A percentile compares a stretch with the other conserved stretches of the same genome.
phyloP scores from a whole-genome alignment of 73 alveolate genomes.

The Tetrahymena malaccensis region DNA sequence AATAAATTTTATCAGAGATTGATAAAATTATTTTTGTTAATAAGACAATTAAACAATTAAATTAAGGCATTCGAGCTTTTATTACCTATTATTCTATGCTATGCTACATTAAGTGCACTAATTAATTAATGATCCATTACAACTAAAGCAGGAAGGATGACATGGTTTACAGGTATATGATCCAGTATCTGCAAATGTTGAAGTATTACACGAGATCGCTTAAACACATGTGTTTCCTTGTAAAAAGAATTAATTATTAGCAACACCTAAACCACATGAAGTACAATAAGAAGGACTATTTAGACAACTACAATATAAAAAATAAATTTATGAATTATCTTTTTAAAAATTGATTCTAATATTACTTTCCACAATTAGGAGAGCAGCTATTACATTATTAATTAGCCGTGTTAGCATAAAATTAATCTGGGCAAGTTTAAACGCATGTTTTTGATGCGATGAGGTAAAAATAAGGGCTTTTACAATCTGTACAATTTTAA shows the following conservation, averaged over 20 bases:
- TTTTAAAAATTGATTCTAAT: neutral
- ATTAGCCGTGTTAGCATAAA: neutral
- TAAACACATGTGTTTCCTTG: neutral
- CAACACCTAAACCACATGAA: neutral
- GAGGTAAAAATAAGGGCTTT: neutral
- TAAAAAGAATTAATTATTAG: neutral
- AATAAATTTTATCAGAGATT: too few relatives aligned
- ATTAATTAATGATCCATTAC: neutral
- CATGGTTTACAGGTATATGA: neutral
- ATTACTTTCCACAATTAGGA: neutral
- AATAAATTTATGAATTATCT: neutral
- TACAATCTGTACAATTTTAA: neutral
- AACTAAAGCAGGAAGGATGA: neutral
- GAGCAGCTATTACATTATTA: neutral
- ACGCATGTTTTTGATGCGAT: neutral
- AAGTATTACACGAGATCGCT: neutral
- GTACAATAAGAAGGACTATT: neutral
- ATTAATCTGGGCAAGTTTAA: neutral
- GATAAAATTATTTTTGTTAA: too few relatives aligned
- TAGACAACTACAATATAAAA: neutral
- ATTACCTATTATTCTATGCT: neutral
- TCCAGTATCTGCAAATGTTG: neutral
- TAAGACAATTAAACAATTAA: too few relatives aligned
- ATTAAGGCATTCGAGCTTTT: neutral
- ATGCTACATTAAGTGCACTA: neutral